phyloP scores from a whole-genome alignment of 371 early-diverging fungal genomes.

The Mortierella sp. region DNA sequence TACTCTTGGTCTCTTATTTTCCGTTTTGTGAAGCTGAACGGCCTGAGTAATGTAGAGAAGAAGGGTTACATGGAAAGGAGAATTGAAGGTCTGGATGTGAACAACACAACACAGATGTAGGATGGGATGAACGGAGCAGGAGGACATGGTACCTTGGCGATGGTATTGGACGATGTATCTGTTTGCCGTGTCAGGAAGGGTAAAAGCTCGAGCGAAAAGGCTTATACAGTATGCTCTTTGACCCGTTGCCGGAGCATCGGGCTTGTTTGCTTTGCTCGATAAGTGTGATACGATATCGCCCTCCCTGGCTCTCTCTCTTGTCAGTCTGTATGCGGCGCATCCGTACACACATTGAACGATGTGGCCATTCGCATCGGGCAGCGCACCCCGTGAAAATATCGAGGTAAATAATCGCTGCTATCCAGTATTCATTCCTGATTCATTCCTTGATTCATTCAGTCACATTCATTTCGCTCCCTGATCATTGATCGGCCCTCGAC shows the following conservation, averaged over 20 bases:
- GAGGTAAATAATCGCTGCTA: neutral
- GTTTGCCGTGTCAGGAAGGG: neutral
- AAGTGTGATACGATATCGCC: neutral
- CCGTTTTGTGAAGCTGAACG: neutral
- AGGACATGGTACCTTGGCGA: neutral
- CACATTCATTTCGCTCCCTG: too few relatives aligned
- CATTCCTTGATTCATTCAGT: neutral
- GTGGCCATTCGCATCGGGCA: slow-evolving; percentile 1
- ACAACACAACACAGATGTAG: neutral
- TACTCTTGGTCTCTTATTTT: neutral
- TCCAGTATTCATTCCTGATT: neutral
- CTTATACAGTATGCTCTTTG: neutral
- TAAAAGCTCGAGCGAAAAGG: neutral
- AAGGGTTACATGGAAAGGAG: neutral
- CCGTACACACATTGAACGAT: neutral
- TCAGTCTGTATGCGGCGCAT: slow-evolving; percentile 1
- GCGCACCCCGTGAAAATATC: neutral
- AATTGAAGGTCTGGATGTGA: neutral
- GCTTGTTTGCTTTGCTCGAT: neutral
- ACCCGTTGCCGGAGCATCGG: neutral
- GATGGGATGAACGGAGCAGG: neutral
- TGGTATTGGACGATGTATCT: neutral
- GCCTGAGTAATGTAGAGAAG: neutral
- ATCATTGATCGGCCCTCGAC: neutral
- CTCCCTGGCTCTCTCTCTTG: slow-evolving; percentile 3